A percentile compares a stretch with the other conserved stretches of the same genome.
Conservation (phyloP, 2,329 filamentous ascomycete genomes). For the Phialophora expanda region DNA sequence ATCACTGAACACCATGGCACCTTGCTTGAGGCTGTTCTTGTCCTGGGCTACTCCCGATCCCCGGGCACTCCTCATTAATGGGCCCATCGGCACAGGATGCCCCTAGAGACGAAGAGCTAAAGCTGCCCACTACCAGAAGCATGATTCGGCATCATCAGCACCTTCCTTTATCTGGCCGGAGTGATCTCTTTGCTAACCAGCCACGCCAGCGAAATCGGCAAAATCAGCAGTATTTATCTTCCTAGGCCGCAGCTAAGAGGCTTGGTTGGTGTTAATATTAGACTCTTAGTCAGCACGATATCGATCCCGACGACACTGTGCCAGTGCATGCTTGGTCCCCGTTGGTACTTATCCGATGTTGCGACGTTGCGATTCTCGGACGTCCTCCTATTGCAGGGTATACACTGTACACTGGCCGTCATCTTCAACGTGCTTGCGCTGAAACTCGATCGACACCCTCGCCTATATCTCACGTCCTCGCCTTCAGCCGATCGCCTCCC, state of each 20-base stretch:
- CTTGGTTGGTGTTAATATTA: constrained; percentile 19
- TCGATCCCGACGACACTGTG: constrained; percentile 21
- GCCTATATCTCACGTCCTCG: background rate
- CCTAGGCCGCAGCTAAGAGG: background rate
- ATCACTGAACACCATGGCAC: background rate
- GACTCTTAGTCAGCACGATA: constrained; percentile 23
- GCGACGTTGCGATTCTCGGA: constrained; percentile 1
- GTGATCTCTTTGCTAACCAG: background rate
- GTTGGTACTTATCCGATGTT: constrained; percentile 6
- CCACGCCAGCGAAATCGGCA: background rate
- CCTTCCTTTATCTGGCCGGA: background rate
- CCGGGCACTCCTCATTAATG: background rate
- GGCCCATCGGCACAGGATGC: background rate
- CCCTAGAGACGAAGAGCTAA: background rate
- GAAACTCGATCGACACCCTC: background rate
- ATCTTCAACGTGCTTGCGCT: background rate
- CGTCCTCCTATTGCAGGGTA: constrained; percentile 2
- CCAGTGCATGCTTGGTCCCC: background rate
- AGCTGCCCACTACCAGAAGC: background rate
- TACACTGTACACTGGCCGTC: background rate
- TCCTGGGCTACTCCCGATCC: background rate
- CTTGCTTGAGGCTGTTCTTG: background rate
- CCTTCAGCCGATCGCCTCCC: background rate
- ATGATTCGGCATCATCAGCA: background rate
- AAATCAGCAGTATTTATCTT: constrained; percentile 4